Evolutionary conservation across 1,284 basidiomycete genomes (phyloP).

Genomic region (Marasmius tenuissimus): DNA sequence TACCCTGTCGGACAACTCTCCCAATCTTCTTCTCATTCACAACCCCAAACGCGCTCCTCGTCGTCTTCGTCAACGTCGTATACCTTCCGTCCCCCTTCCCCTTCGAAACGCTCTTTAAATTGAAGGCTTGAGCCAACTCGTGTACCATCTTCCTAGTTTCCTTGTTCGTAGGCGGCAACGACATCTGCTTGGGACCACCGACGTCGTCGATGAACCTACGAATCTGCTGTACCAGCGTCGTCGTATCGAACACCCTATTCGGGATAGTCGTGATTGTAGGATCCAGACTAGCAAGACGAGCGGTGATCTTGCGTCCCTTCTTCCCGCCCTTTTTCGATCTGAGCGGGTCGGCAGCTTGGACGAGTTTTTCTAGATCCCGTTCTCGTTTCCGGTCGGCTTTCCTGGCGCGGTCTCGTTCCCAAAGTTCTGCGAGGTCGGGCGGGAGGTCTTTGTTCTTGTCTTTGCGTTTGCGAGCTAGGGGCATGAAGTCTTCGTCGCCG

Average conservation of each 20-base stretch:
- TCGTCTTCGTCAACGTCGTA: slow-evolving; percentile 72
- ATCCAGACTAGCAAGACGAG: slow-evolving; percentile 47
- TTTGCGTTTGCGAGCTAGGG: slow-evolving; percentile 43
- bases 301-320: slow-evolving; percentile 65
- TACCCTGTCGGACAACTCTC: slow-evolving; percentile 46
- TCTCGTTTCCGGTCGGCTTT: slow-evolving; percentile 78
- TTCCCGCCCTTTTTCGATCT: slow-evolving; percentile 60
- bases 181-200: slow-evolving; percentile 51
- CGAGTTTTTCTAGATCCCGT: slow-evolving; percentile 58
- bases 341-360: slow-evolving; percentile 56
- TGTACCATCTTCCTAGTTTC: slow-evolving; percentile 71
- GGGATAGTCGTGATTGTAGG: slow-evolving; percentile 43
- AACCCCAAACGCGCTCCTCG: slow-evolving; percentile 46
- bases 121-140: slow-evolving; percentile 74
- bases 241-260: slow-evolving; percentile 53
- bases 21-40: slow-evolving; percentile 60
- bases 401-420: slow-evolving; percentile 79
- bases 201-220: slow-evolving; percentile 64
- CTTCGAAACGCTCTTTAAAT: slow-evolving; percentile 74
- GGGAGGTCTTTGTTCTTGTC: slow-evolving; percentile 59
- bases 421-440: slow-evolving; percentile 65
- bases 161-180: slow-evolving; percentile 78
- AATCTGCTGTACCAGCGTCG: slow-evolving; percentile 67
- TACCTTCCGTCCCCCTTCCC: slow-evolving; percentile 64
- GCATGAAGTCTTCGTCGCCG: slow-evolving; percentile 22